Base-by-base conservation (phyloP, 306 rosid genomes). In the Senna tora region DNA sequence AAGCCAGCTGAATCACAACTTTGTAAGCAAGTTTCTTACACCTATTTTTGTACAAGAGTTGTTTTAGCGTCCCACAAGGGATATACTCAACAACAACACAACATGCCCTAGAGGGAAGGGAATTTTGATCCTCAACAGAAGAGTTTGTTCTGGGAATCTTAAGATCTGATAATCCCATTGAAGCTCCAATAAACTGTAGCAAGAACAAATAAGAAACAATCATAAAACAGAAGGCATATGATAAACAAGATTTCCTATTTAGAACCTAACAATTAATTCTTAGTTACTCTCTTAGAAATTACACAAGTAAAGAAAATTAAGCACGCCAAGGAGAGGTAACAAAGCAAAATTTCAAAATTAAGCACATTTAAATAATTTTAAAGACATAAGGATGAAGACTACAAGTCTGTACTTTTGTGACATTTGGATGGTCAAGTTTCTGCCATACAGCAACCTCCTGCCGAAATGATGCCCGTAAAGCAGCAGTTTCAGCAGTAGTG, bases 361-460 rank as follows among this genome's bases (percentile, higher is more conserved):
- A n/a, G n/a, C n/a, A n/a, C n/a, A n/a, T n/a, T n/a, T n/a, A n/a
- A n/a, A n/a, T 54, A 19, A n/a, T 51, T 41, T 21, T 57, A 9
- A 64, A 63, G 9, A 38, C 6, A 17, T 21, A 20, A 59, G 19
- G 54, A 33, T 11, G 59, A 65, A 70, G 55, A 69, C 59, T 16
- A 39, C 17, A 50, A 55, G 53, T 34, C 30, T 25, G 61, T 82
- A 86, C 94, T 74, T 81, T 86, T 61, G 94, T 88, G 65, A 88
- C 89, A 64, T 88, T 88, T 21, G 89, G 87, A 79, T 88, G 86
- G 69, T 86, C 83, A 70, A 88, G 94, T 83, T 88, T 86, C 73
- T 84, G 86, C 91, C 94, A 88, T 14, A 88, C 94, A 73, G 89
- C 94, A 78, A 86, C 94, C 77, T 88, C 94, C 83, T 88, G 90